Evolutionary conservation across 352 stramenopile species (phyloP).

Genomic region (Phytopythium montanum): DNA sequence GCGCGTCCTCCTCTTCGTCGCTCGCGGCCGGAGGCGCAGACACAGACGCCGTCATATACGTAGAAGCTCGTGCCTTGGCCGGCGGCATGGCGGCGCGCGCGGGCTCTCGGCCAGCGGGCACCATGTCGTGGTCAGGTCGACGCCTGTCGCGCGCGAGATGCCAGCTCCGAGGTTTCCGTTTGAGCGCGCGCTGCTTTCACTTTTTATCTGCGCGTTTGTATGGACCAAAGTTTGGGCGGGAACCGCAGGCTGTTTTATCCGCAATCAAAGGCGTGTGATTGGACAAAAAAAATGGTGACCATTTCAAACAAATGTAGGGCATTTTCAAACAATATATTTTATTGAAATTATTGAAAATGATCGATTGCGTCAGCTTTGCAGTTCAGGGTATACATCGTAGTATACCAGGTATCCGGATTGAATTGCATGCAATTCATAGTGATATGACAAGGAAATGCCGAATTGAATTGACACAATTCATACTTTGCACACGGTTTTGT

Average conservation of each 20-base stretch:
- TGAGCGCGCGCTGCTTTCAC: not conserved
- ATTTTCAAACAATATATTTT: not conserved
- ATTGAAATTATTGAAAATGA: not conserved
- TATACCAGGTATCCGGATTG: too few relatives aligned
- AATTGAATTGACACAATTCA: too few relatives aligned
- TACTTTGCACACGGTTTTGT: too few relatives aligned
- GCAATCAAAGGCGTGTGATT: too few relatives aligned
- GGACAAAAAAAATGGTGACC: not conserved
- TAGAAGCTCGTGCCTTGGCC: not conserved
- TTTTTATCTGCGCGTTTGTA: not conserved
- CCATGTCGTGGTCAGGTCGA: not conserved
- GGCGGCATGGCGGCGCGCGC: not conserved
- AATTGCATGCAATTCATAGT: too few relatives aligned
- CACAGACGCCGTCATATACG: not conserved
- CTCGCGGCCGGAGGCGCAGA: not conserved
- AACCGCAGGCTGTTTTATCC: not conserved
- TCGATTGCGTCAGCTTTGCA: too few relatives aligned
- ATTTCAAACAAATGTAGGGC: not conserved
- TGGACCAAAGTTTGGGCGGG: not conserved
- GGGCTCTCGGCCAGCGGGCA: not conserved
- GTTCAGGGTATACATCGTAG: too few relatives aligned
- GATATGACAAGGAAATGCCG: too few relatives aligned
- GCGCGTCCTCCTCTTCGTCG: constrained; percentile 9
- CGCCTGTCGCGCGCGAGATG: not conserved
- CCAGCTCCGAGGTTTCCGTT: not conserved